Percentiles rank a stretch among this genome's conserved stretches.
Evolutionary conservation across 257 asterid genomes (phyloP).

Genomic region (Lithospermum erythrorhizon): DNA sequence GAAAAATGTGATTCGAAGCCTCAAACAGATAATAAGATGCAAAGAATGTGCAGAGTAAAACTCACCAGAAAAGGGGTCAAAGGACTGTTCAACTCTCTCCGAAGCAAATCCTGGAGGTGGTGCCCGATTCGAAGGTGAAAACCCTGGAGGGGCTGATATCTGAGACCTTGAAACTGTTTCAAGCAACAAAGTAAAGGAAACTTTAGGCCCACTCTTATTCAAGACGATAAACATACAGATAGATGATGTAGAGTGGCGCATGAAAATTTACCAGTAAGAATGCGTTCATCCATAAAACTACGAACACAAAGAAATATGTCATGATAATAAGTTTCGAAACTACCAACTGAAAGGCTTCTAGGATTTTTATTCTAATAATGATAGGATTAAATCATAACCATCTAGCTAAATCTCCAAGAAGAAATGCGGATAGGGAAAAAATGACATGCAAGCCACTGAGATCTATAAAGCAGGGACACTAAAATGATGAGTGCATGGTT

Average conservation of each 20-base stretch:
- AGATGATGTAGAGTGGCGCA: too few relatives aligned
- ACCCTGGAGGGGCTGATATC: slow-evolving; percentile 92
- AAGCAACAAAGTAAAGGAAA: slow-evolving; percentile 11
- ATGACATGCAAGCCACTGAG: too few relatives aligned
- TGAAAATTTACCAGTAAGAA: too few relatives aligned
- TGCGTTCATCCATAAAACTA: too few relatives aligned
- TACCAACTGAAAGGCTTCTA: too few relatives aligned
- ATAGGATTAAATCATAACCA: too few relatives aligned
- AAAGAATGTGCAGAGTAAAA: slow-evolving; percentile 6
- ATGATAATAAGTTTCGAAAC: too few relatives aligned
- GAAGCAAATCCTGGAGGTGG: slow-evolving; percentile 92
- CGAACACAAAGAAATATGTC: too few relatives aligned
- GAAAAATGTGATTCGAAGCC: not conserved
- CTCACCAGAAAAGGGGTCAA: slow-evolving; percentile 48
- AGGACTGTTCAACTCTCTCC: slow-evolving; percentile 49
- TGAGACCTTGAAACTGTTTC: slow-evolving; percentile 69
- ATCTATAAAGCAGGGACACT: not conserved
- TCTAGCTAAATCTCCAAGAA: too few relatives aligned
- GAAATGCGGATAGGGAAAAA: too few relatives aligned
- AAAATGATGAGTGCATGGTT: not conserved
- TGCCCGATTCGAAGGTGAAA: slow-evolving; percentile 57
- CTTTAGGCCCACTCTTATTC: not conserved
- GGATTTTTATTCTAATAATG: too few relatives aligned
- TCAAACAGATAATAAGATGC: not conserved
- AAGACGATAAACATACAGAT: not conserved